Percentiles rank a stretch among this genome's conserved stretches.
phyloP scores from a whole-genome alignment of 495 filamentous ascomycete species.

The Diplogelasinospora grovesii region DNA sequence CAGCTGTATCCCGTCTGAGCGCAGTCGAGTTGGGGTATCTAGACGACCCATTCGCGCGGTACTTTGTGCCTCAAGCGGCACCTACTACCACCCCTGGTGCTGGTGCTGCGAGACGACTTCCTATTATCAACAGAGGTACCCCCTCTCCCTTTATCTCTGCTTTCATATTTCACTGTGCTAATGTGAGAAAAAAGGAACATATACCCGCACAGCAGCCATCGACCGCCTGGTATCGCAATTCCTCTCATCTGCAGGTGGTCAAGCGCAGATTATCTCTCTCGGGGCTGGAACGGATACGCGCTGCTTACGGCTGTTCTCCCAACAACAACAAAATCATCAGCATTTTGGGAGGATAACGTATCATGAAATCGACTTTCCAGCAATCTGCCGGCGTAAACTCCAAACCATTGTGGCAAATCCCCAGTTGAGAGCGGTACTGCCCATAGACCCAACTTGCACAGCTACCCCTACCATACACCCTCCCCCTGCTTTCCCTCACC shows the following conservation, averaged over 20 bases:
- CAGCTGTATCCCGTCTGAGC: slow-evolving; percentile 78
- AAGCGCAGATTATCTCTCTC: slow-evolving; percentile 79
- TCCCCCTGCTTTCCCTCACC: slow-evolving; percentile 10
- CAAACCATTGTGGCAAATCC: slow-evolving; percentile 25
- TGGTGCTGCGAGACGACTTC: slow-evolving; percentile 51
- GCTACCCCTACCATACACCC: slow-evolving; percentile 13
- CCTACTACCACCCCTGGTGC: slow-evolving; percentile 23
- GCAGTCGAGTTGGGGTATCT: slow-evolving; percentile 86
- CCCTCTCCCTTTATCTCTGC: not conserved
- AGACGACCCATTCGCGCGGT: slow-evolving; percentile 66
- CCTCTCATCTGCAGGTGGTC: slow-evolving; percentile 33
- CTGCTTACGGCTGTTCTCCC: slow-evolving; percentile 62
- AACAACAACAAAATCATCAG: no score
- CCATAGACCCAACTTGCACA: not conserved
- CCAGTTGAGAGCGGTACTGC: slow-evolving; percentile 12
- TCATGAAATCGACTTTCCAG: slow-evolving; percentile 87
- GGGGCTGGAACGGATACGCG: slow-evolving; percentile 93
- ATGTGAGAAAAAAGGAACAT: slow-evolving; percentile 61
- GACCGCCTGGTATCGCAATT: slow-evolving; percentile 72
- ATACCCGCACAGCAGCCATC: slow-evolving; percentile 82
- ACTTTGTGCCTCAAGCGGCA: slow-evolving; percentile 50
- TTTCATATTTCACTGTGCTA: not conserved
- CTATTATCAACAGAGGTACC: slow-evolving; percentile 87
- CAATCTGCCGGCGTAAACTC: slow-evolving; percentile 60
- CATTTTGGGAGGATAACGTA: slow-evolving; percentile 51